Percentiles rank a stretch among this genome's conserved stretches.
phyloP scores from a whole-genome alignment of 805 yeast species.

The Metschnikowia lochheadii region DNA sequence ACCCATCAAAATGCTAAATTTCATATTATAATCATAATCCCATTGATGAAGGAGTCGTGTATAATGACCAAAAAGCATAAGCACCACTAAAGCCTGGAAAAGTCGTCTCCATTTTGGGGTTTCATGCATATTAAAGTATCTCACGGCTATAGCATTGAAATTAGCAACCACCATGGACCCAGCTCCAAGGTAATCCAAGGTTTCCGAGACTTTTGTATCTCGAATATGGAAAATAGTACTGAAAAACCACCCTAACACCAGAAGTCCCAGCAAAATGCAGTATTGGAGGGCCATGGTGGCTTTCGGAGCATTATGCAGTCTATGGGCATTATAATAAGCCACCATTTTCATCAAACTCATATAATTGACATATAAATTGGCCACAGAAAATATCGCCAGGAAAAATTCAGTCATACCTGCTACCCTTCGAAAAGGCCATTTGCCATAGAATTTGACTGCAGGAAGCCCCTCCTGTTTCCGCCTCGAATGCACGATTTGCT shows the following conservation, averaged over 20 bases:
- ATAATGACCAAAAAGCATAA: conserved; percentile 26
- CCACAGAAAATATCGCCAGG: conserved; percentile 32
- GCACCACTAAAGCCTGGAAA: conserved; percentile 18
- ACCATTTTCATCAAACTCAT: conserved; percentile 25
- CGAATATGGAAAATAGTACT: conserved; percentile 38
- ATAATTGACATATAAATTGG: conserved; percentile 34
- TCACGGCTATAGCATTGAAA: conserved; percentile 30
- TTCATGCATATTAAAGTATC: conserved; percentile 26
- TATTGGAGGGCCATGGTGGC: conserved; percentile 30
- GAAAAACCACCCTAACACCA: conserved; percentile 35
- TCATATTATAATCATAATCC: conserved; percentile 39
- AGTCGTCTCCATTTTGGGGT: conserved; percentile 9
- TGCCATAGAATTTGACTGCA: conserved; percentile 40
- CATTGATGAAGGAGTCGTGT: conserved; percentile 26
- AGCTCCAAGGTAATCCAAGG: conserved; percentile 42
- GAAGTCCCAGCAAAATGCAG: conserved; percentile 23
- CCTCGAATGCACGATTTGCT: conserved; percentile 28
- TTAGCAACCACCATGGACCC: conserved; percentile 33
- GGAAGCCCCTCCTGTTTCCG: conserved; percentile 19
- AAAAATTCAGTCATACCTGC: conserved; percentile 36
- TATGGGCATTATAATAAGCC: conserved; percentile 22
- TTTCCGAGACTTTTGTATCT: conserved; percentile 35
- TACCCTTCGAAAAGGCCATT: conserved; percentile 40
- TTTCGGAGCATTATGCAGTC: conserved; percentile 13
- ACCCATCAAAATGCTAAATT: conserved; percentile 32